phyloP scores from a whole-genome alignment of 768 basidiomycete species.

The Chalciporus pseudorubinellus region DNA sequence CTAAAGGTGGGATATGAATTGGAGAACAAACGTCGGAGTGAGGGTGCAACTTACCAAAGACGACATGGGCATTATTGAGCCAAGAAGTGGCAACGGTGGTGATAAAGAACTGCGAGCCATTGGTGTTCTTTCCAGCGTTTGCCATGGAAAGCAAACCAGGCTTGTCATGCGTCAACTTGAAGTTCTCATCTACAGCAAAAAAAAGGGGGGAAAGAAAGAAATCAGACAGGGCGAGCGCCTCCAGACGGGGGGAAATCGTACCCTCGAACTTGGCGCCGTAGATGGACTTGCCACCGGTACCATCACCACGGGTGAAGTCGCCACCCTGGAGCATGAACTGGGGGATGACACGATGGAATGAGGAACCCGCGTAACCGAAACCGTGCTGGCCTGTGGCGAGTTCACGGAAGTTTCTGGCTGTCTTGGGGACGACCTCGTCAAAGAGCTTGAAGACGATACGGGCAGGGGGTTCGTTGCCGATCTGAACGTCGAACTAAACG shows the following conservation, averaged over 20 bases:
- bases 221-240: too few species aligned
- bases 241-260: constrained; percentile 25
- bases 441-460: constrained; percentile 84
- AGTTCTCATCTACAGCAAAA: constrained; percentile 75
- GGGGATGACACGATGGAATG: constrained; percentile 84
- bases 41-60: constrained; percentile 64
- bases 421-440: constrained; percentile 74
- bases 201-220: neutral
- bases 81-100: constrained; percentile 75
- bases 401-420: constrained; percentile 84
- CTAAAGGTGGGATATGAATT: constrained; percentile 24
- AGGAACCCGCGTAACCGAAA: constrained; percentile 64
- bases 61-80: constrained; percentile 84
- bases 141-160: constrained; percentile 74
- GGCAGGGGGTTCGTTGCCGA: constrained; percentile 41
- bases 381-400: constrained; percentile 75
- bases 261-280: constrained; percentile 68
- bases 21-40: neutral
- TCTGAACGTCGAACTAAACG: constrained; percentile 63
- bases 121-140: constrained; percentile 79
- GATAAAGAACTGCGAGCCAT: constrained; percentile 91
- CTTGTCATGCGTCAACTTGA: constrained; percentile 69
- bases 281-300: constrained; percentile 80
- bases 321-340: constrained; percentile 90
- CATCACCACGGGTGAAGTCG: constrained; percentile 70